Percentiles rank a stretch among this genome's conserved stretches.
Conservation (phyloP, 345 rosid species). For the Isatis tinctoria region DNA sequence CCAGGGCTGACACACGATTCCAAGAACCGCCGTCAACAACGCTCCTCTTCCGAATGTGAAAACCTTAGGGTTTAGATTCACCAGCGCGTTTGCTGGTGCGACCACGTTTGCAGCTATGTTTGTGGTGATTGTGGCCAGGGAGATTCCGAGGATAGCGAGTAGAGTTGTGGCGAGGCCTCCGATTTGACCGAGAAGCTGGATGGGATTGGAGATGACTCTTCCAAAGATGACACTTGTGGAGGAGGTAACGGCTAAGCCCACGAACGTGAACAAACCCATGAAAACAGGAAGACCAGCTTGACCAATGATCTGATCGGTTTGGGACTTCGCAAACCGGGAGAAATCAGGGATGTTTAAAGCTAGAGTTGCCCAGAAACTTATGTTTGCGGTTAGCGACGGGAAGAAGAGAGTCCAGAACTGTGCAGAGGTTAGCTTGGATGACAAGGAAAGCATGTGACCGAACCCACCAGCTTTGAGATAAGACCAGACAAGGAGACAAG, state of each 20-base stretch:
- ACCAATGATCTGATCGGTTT: slow-evolving; percentile 72
- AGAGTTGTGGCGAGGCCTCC: slow-evolving; percentile 62
- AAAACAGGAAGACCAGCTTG: slow-evolving; percentile 82
- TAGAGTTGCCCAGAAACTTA: slow-evolving; percentile 90
- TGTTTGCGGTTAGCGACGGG: slow-evolving; percentile 90
- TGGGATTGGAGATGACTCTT: slow-evolving; percentile 70
- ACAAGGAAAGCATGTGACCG: slow-evolving; percentile 60
- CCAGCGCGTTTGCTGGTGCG: slow-evolving; percentile 90
- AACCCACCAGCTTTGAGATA: slow-evolving; percentile 79
- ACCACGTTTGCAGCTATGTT: slow-evolving; percentile 93
- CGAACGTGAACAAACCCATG: slow-evolving; percentile 88
- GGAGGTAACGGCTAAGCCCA: slow-evolving; percentile 77
- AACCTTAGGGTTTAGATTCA: slow-evolving; percentile 71
- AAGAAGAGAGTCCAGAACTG: slow-evolving; percentile 86
- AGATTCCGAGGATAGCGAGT: slow-evolving; percentile 71
- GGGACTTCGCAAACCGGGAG: slow-evolving; percentile 70
- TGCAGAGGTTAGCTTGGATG: slow-evolving; percentile 55
- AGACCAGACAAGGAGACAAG: slow-evolving; percentile 69
- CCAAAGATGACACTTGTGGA: slow-evolving; percentile 80
- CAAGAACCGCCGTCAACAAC: slow-evolving; percentile 69
- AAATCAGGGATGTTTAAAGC: slow-evolving; percentile 95
- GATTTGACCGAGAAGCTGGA: slow-evolving; percentile 64
- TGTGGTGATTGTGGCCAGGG: slow-evolving; percentile 79
- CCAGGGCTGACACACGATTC: slow-evolving; percentile 90
- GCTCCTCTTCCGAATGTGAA: slow-evolving; percentile 89